Evolutionary conservation across 2,329 filamentous ascomycete genomes (phyloP), one percentile per base, ranked within the genome.

Genomic region (Cladosporium colombiae): DNA sequence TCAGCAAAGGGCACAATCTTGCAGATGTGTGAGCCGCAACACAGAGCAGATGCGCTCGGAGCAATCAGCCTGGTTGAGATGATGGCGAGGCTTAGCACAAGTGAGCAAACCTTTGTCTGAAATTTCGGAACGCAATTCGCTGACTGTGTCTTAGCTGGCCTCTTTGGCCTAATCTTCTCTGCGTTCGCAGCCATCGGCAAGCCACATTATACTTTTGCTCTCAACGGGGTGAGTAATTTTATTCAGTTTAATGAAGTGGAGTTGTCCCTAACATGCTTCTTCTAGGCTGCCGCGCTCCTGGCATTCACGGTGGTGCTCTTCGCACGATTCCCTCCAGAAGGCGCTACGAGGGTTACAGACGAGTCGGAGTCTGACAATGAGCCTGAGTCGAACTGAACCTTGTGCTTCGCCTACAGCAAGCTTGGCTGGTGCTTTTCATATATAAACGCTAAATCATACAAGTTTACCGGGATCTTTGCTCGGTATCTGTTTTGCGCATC

Each of bases 1-100:
- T 88, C 89, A 0, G 88, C 88, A 1, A 92, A 91, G 69, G 89
- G 89, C 0, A 87, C 89, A n/a, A 90, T 91, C 66, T 84, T 90
- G 0, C 85, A 89, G 65, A 89, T 91, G 88, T 88, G 88, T 53
- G 80, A 87, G 0, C 81, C 85, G 1, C 81, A 81, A 0, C 84
- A 89, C 64, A 82, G 89, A 0, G 83, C 85, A 0, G 89, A 92
- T 71, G 89, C 89, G 0, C 78, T 92, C 3, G 87, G 88, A 46
- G 88, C 87, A 0, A 87, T 92, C 14, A 90, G 88, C 0, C 78
- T 91, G 0, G 85, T 91, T 0, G 89, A 92, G 72, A 91, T 90
- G 68, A 83, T 90, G 35, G 89, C 88, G 0, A 80, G 85, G 27
- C 76, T 92, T 1, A 80, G 84, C 0, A 91, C 88, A 0, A 75